A percentile compares a stretch with the other conserved stretches of the same genome.
These are phyloP conservation scores for Huntiella omanensis DNA, from an alignment of 2,329 filamentous ascomycete species.

Conservation along the genomic window DNA sequence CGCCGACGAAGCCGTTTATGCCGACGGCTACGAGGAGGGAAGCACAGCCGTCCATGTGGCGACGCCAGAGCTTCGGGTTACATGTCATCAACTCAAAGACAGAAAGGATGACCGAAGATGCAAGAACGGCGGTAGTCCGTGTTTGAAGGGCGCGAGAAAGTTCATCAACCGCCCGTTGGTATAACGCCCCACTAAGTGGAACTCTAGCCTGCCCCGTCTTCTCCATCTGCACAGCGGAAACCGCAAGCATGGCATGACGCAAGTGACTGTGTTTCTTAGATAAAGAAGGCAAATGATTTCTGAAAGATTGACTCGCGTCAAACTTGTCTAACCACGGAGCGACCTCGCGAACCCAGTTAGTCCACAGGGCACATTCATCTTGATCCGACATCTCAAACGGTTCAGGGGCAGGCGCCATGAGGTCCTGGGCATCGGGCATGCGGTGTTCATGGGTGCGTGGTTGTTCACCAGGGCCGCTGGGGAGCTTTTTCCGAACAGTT, in stretches of 20 bases:
- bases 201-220: not conserved
- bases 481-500: slow-evolving; percentile 5
- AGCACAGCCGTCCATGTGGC: slow-evolving; percentile 33
- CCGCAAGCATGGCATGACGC: slow-evolving; percentile 28
- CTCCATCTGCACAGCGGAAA: slow-evolving; percentile 32
- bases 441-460: not conserved
- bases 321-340: slow-evolving; percentile 33
- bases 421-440: not conserved
- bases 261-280: slow-evolving; percentile 25
- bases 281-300: slow-evolving; percentile 27
- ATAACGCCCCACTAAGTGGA: slow-evolving; percentile 23
- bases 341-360: slow-evolving; percentile 24
- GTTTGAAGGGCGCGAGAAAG: slow-evolving; percentile 28
- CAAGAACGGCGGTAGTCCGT: slow-evolving; percentile 29
- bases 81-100: slow-evolving; percentile 35
- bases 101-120: slow-evolving; percentile 33
- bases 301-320: slow-evolving; percentile 28
- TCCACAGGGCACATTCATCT: slow-evolving; percentile 21
- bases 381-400: slow-evolving; percentile 9
- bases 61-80: slow-evolving; percentile 28
- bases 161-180: slow-evolving; percentile 31
- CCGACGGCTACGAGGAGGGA: slow-evolving; percentile 29
- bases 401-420: not conserved
- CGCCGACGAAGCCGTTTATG: slow-evolving; percentile 31
- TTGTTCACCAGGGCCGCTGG: slow-evolving; percentile 1